Evolutionary conservation across 805 yeast species (phyloP).

Genomic region (Nematodospora valgi): DNA sequence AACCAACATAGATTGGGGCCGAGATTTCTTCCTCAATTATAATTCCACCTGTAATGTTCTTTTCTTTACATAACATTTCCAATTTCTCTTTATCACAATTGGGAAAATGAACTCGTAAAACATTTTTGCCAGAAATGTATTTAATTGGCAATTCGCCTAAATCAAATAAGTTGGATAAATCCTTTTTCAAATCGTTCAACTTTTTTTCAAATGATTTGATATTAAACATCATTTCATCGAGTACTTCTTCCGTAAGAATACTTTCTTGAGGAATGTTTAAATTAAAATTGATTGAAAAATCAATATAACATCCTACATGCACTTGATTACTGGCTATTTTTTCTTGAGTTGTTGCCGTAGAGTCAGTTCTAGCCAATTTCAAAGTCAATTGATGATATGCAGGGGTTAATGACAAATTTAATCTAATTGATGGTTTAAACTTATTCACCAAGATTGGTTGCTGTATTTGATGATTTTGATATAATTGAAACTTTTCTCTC

Average conservation of each 20-base stretch:
- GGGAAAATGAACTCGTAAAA: constrained; percentile 63
- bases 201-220: constrained; percentile 45
- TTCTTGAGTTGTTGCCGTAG: constrained; percentile 17
- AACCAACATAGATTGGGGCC: not conserved
- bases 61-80: constrained; percentile 53
- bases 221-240: constrained; percentile 55
- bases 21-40: constrained; percentile 35
- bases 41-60: constrained; percentile 56
- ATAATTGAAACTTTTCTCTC: constrained; percentile 8
- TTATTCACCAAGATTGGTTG: not conserved
- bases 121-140: constrained; percentile 34
- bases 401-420: constrained; percentile 28
- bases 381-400: constrained; percentile 18
- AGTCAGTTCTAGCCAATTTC: constrained; percentile 16
- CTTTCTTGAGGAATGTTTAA: constrained; percentile 32
- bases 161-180: constrained; percentile 44
- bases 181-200: constrained; percentile 40
- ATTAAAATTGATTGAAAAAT: constrained; percentile 26
- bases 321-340: constrained; percentile 11
- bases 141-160: constrained; percentile 68
- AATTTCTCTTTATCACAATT: constrained; percentile 61
- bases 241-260: constrained; percentile 26
- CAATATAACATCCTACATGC: constrained; percentile 29
- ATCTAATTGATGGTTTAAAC: constrained; percentile 15
- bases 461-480: not conserved